Percentiles rank a stretch among this genome's conserved stretches.
Evolutionary conservation across 1,139 yeast species (phyloP).

Genomic region (Debaryomyces robertsiae): DNA sequence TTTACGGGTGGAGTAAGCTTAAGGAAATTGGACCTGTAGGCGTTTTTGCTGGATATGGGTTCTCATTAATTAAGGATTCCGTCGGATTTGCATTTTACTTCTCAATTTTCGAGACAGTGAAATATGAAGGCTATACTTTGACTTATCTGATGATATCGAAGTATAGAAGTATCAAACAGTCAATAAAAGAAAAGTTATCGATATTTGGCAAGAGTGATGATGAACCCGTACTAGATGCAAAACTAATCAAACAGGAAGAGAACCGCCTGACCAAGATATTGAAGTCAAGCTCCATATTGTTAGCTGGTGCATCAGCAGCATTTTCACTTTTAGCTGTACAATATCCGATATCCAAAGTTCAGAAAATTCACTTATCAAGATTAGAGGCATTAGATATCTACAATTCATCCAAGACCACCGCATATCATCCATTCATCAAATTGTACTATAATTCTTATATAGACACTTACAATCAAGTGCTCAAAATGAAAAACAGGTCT

Average conservation of each 20-base stretch:
- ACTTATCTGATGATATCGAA: slow-evolving; percentile 63
- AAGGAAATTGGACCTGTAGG: slow-evolving; percentile 78
- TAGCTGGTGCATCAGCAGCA: slow-evolving; percentile 93
- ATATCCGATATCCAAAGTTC: slow-evolving; percentile 80
- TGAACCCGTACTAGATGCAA: slow-evolving; percentile 33
- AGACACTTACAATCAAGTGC: slow-evolving; percentile 67
- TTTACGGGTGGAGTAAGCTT: slow-evolving; percentile 68
- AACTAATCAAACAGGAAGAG: slow-evolving; percentile 34
- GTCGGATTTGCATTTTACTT: slow-evolving; percentile 87
- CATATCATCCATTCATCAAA: slow-evolving; percentile 43
- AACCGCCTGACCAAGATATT: slow-evolving; percentile 52
- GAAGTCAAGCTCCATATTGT: slow-evolving; percentile 68
- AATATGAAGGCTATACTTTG: slow-evolving; percentile 62
- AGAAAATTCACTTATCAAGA: slow-evolving; percentile 75
- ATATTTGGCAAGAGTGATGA: slow-evolving; percentile 23
- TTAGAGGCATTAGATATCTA: slow-evolving; percentile 78
- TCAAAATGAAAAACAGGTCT: slow-evolving; percentile 55
- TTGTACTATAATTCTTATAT: slow-evolving; percentile 69
- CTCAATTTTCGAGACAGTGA: slow-evolving; percentile 80
- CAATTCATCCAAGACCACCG: slow-evolving; percentile 40
- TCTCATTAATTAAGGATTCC: slow-evolving; percentile 78
- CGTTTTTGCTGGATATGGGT: slow-evolving; percentile 84
- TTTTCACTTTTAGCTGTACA: slow-evolving; percentile 74
- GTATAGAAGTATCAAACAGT: slow-evolving; percentile 43
- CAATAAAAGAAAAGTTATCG: slow-evolving; percentile 25